Percentiles rank a stretch among this genome's conserved stretches.
Conservation (phyloP, 1,139 yeast genomes). For the Saccharomycopsis phalli region DNA sequence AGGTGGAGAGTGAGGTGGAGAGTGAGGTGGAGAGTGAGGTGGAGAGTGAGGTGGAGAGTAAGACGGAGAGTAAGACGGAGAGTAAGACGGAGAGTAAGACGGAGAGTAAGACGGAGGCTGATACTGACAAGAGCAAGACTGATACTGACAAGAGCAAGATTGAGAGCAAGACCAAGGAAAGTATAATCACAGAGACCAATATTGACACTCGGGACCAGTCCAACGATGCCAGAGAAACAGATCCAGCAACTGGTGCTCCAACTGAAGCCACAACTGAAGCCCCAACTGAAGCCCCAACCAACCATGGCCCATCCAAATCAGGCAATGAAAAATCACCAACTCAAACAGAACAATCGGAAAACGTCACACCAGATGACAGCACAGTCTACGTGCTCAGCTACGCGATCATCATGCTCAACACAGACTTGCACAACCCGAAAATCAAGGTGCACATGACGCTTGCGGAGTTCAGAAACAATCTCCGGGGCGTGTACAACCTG, state of each 20-base stretch:
- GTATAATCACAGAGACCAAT: too few species aligned
- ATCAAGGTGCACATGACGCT: slow-evolving; percentile 82
- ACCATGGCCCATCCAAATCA: too few species aligned
- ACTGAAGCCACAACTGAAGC: too few species aligned
- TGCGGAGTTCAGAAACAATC: slow-evolving; percentile 70
- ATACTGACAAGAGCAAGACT: slow-evolving; percentile 23
- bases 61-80: too few species aligned
- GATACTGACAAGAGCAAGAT: slow-evolving; percentile 20
- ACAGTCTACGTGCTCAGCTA: slow-evolving; percentile 66
- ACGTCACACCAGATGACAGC: slow-evolving; percentile 62
- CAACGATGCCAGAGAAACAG: too few species aligned
- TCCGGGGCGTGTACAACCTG: slow-evolving; percentile 67
- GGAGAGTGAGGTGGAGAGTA: too few species aligned
- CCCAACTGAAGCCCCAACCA: too few species aligned
- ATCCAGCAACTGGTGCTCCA: too few species aligned
- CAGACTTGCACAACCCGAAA: slow-evolving; percentile 72
- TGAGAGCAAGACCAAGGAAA: neutral
- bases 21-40: too few species aligned
- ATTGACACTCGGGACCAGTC: too few species aligned
- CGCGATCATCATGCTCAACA: slow-evolving; percentile 68
- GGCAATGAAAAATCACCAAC: slow-evolving; percentile 21
- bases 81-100: too few species aligned
- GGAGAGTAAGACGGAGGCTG: slow-evolving; percentile 23
- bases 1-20: too few species aligned
- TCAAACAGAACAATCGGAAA: slow-evolving; percentile 46